Percentiles rank a stretch among this genome's conserved stretches.
phyloP scores from a whole-genome alignment of 768 basidiomycete genomes.

The Boletus insuetus region DNA sequence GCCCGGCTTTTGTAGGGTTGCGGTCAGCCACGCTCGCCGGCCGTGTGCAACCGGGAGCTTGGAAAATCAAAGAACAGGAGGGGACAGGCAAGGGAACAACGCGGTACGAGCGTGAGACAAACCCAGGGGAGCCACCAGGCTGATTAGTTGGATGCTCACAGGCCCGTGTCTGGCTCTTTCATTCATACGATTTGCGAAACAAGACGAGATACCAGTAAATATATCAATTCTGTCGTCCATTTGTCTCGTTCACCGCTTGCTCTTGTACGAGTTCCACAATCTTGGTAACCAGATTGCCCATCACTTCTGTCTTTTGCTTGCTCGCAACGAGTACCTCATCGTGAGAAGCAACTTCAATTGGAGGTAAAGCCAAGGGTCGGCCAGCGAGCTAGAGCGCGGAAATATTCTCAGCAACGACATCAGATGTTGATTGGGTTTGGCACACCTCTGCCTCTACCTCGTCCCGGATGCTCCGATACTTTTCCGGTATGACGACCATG shows the following conservation, averaged over 20 bases:
- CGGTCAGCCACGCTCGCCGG: slow-evolving; percentile 15
- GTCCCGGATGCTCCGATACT: slow-evolving; percentile 64
- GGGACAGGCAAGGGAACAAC: slow-evolving; percentile 13
- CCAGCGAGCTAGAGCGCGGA: slow-evolving; percentile 54
- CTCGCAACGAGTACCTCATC: slow-evolving; percentile 74
- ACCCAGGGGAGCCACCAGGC: no score
- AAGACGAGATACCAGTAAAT: no score
- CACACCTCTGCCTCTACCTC: slow-evolving; percentile 77
- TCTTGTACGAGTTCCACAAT: slow-evolving; percentile 48
- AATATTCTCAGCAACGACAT: slow-evolving; percentile 3
- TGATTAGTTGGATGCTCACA: no score
- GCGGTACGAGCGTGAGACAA: slow-evolving; percentile 25
- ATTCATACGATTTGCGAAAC: no score
- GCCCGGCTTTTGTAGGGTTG: slow-evolving; percentile 17
- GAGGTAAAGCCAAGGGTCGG: slow-evolving; percentile 40
- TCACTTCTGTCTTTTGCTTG: slow-evolving; percentile 63
- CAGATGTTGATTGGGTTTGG: background rate
- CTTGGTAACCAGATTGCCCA: slow-evolving; percentile 66
- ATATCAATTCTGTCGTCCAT: background rate
- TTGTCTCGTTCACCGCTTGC: slow-evolving; percentile 9
- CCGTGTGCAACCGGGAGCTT: slow-evolving; percentile 21
- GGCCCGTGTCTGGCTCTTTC: no score
- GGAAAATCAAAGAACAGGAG: background rate
- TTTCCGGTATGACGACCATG: slow-evolving; percentile 69
- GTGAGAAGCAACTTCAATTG: slow-evolving; percentile 60